These are phyloP conservation scores for Populus alba DNA, from an alignment of 345 rosid genomes.

Conservation along the genomic window DNA sequence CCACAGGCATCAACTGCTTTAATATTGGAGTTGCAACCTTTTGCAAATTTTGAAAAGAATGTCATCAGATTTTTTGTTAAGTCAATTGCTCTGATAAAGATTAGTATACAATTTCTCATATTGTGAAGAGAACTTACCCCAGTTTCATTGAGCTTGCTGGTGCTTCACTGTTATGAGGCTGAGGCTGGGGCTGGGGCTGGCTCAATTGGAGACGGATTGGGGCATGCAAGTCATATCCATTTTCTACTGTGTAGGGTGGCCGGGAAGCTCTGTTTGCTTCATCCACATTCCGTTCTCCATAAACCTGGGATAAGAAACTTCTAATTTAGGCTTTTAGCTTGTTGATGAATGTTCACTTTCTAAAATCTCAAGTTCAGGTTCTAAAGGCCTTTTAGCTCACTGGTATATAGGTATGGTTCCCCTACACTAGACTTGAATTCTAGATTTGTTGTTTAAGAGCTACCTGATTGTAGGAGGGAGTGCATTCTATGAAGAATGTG, in stretches of 20 bases:
- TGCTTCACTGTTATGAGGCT: constrained; percentile 28
- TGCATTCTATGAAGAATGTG: not conserved
- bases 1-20: not conserved
- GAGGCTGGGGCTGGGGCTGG: constrained; percentile 52
- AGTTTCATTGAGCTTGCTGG: constrained; percentile 32
- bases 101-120: not conserved
- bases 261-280: constrained; percentile 23
- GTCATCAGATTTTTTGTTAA: constrained; percentile 3
- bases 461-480: not conserved
- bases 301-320: constrained; percentile 25
- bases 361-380: not conserved
- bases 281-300: constrained; percentile 23
- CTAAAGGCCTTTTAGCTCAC: not conserved
- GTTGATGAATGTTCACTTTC: not conserved
- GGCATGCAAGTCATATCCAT: constrained; percentile 32
- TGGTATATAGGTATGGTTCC: not conserved
- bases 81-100: not conserved
- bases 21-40: constrained; percentile 41
- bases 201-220: constrained; percentile 45
- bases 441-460: not conserved
- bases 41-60: constrained; percentile 11
- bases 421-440: not conserved
- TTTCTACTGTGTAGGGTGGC: constrained; percentile 23
- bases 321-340: constrained; percentile 4
- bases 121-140: constrained; percentile 31